Evolutionary conservation across 129 eudicot genomes (phyloP), one percentile per base, ranked within the genome.

Genomic region (Deinandra increscens): DNA sequence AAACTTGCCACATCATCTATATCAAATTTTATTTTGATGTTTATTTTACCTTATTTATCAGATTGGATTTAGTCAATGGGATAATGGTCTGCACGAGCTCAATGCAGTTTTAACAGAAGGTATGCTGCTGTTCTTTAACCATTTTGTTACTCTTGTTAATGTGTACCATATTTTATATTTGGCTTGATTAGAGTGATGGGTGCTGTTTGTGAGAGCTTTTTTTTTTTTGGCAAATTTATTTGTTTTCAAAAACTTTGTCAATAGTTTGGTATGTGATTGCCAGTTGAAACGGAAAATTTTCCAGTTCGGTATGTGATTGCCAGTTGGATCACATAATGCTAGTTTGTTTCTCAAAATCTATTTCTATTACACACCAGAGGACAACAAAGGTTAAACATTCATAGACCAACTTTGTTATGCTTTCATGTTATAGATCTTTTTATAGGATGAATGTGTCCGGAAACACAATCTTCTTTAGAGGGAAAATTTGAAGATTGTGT

Each of bases 31-130:
- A 60, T 56, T 22, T 74, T 69, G 80, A 73, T 18, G 12, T 6
- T 22, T 10, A 49, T 69, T 37, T 6, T 22, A 0, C 62, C 11
- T n/a, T 59, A 15, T 39, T 62, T 65, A 56, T 67, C 68, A 84
- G 93, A 77, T 71, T 73, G 68, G 60, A 59, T 77, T 60, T 67
- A 58, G 50, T 62, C 31, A 14, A 66, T 36, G 49, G 59, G 70
- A 54, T 36, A 17, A 71, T 56, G 79, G 64, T 31, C 51, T 63
- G 48, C 49, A 37, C 68, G 23, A 68, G 84, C 72, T 48, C 53
- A 64, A 60, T 50, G 76, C 56, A 71, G 81, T 65, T 58, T 60
- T 58, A 58, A 58, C 39, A 58, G 79, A 82, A 74, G 85, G 85
- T 78, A 74, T 77, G 58, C 45, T 80, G 73, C 64, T 80, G 80